Conservation (phyloP, 208 protist genomes). For the Borovskyia barvae region DNA sequence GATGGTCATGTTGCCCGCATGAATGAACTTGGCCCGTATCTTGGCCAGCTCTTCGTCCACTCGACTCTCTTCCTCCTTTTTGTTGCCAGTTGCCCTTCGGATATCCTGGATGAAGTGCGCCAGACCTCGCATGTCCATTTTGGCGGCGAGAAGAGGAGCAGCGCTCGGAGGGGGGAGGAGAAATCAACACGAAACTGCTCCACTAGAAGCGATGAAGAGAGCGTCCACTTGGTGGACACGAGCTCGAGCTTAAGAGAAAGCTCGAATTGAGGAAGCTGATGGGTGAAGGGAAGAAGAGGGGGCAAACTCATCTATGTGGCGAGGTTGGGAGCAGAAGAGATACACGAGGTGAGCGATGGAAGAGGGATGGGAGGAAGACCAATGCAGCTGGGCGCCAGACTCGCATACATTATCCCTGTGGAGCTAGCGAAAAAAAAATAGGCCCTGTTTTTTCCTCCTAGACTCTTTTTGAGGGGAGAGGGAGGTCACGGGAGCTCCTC, state of each 20-base stretch:
- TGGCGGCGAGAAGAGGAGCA: slow-evolving; percentile 14
- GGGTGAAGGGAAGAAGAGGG: not conserved
- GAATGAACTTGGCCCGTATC: slow-evolving; percentile 97
- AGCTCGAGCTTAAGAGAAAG: too few relatives aligned
- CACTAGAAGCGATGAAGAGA: too few relatives aligned
- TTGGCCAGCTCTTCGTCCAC: slow-evolving; percentile 99
- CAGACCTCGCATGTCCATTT: slow-evolving; percentile 97
- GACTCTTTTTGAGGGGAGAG: too few relatives aligned
- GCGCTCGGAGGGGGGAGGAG: not conserved
- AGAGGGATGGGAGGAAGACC: slow-evolving; percentile 14
- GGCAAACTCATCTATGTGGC: not conserved
- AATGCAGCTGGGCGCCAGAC: too few relatives aligned
- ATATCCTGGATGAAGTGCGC: slow-evolving; percentile 96
- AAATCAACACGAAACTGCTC: not conserved
- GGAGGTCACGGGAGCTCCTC: too few relatives aligned
- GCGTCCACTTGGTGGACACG: too few relatives aligned
- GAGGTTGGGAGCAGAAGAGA: not conserved
- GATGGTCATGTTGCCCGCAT: slow-evolving; percentile 66
- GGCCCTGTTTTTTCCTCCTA: slow-evolving; percentile 1
- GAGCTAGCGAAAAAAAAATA: too few relatives aligned
- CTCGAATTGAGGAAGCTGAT: too few relatives aligned
- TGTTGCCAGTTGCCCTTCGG: slow-evolving; percentile 86
- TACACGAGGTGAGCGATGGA: not conserved
- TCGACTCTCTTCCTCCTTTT: slow-evolving; percentile 94
- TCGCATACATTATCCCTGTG: too few relatives aligned